Percentiles rank a stretch among this genome's conserved stretches.
Conservation (phyloP, 2,329 filamentous ascomycete genomes). For the Tricladium varicosporioides region DNA sequence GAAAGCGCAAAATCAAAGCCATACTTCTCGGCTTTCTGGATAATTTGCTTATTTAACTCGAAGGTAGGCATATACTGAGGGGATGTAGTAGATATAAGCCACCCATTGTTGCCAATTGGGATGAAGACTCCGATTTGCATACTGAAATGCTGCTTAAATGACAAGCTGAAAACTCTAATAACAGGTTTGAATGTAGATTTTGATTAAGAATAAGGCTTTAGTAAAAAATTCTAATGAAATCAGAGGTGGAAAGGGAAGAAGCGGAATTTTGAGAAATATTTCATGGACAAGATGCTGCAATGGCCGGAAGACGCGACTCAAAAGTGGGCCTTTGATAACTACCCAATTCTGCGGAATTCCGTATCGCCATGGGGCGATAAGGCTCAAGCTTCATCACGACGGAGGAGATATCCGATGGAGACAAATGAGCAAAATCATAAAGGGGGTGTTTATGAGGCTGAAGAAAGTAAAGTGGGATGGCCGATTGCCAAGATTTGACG, state of each 20-base stretch:
- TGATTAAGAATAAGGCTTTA: too few relatives aligned
- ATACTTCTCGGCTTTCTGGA: conserved; percentile 33
- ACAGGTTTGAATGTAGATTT: too few relatives aligned
- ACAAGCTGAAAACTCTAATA: too few relatives aligned
- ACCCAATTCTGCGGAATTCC: conserved; percentile 1
- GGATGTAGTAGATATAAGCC: conserved; percentile 34
- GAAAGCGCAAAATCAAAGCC: conserved; percentile 34
- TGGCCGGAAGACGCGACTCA: conserved; percentile 2
- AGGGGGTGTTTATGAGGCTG: background rate
- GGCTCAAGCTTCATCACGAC: background rate
- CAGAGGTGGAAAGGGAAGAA: background rate
- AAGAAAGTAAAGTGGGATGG: background rate
- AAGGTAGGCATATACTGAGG: conserved; percentile 35
- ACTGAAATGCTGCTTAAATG: background rate
- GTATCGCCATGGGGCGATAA: conserved; percentile 1
- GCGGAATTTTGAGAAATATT: background rate
- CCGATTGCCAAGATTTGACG: background rate
- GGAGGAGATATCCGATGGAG: background rate
- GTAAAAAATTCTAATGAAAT: background rate
- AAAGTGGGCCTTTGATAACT: background rate
- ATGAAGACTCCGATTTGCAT: conserved; percentile 25
- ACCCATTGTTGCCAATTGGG: conserved; percentile 35
- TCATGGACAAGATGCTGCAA: background rate
- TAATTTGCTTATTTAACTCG: conserved; percentile 33
- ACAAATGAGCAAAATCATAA: background rate